Percentiles rank a stretch among this genome's conserved stretches.
These are phyloP conservation scores for Penicillium sp. DNA, from an alignment of 2,329 filamentous ascomycete species.

Conservation along the genomic window DNA sequence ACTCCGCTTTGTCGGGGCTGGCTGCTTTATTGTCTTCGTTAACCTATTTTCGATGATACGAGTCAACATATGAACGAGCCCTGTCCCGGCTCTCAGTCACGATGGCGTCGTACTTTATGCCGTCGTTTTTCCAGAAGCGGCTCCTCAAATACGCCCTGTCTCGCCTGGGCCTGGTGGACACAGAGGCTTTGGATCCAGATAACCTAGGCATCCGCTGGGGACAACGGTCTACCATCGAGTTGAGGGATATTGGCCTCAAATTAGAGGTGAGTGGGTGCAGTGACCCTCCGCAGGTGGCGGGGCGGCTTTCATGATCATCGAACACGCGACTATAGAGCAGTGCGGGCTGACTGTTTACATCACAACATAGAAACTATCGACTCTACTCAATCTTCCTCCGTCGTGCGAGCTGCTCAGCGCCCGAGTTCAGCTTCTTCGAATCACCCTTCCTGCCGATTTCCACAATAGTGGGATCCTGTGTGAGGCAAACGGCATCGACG, in stretches of 20 bases:
- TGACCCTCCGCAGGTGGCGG: conserved; percentile 3
- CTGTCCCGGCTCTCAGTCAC: conserved; percentile 25
- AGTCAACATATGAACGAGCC: conserved; percentile 22
- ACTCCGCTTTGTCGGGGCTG: conserved; percentile 5
- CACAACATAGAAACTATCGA: conserved; percentile 61
- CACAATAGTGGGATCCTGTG: conserved; percentile 74
- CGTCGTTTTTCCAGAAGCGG: conserved; percentile 74
- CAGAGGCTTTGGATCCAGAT: conserved; percentile 74
- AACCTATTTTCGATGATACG: conserved; percentile 25
- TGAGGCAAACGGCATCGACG: conserved; percentile 71
- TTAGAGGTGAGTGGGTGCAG: conserved; percentile 53
- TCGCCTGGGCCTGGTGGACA: conserved; percentile 76
- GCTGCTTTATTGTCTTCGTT: conserved; percentile 3
- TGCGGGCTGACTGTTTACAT: conserved; percentile 20
- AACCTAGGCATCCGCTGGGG: conserved; percentile 77
- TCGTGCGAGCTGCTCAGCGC: conserved; percentile 64
- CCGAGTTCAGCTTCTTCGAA: conserved; percentile 63
- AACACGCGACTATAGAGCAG: neutral
- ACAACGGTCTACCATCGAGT: conserved; percentile 70
- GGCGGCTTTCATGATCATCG: conserved; percentile 1
- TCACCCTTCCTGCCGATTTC: conserved; percentile 81
- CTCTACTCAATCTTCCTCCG: conserved; percentile 63
- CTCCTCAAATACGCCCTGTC: conserved; percentile 78
- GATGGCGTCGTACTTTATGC: conserved; percentile 68
- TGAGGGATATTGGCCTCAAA: conserved; percentile 75